Evolutionary conservation across 2,329 filamentous ascomycete genomes (phyloP).

Genomic region (Pestalotiopsis sp.): DNA sequence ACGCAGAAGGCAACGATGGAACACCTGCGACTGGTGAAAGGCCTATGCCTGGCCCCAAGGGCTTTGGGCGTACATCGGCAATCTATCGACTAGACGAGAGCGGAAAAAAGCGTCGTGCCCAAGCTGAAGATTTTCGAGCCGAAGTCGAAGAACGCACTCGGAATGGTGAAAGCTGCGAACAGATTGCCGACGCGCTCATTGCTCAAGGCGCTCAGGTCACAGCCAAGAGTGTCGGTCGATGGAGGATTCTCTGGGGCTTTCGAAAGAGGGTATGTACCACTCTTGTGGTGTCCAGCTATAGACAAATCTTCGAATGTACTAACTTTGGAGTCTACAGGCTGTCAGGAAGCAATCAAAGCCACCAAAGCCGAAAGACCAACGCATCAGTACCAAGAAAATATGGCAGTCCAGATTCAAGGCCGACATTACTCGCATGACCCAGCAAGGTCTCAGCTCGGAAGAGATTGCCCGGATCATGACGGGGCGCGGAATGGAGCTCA

Average conservation of each 20-base stretch:
- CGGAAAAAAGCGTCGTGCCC: slow-evolving; percentile 7
- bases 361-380: slow-evolving; percentile 17
- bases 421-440: slow-evolving; percentile 22
- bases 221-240: slow-evolving; percentile 22
- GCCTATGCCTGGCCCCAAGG: neutral
- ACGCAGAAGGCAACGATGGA: neutral
- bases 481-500: slow-evolving; percentile 21
- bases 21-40: neutral
- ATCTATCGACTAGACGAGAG: neutral
- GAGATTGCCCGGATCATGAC: slow-evolving; percentile 20
- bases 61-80: slow-evolving; percentile 8
- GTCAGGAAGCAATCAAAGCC: slow-evolving; percentile 20
- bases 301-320: neutral
- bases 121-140: slow-evolving; percentile 19
- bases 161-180: slow-evolving; percentile 23
- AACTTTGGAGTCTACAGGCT: slow-evolving; percentile 12
- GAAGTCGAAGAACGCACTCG: slow-evolving; percentile 20
- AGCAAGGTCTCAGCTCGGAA: slow-evolving; percentile 19
- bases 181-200: slow-evolving; percentile 21
- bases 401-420: slow-evolving; percentile 13
- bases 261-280: slow-evolving; percentile 18
- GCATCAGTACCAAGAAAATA: slow-evolving; percentile 8
- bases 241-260: slow-evolving; percentile 22
- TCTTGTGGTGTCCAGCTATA: neutral
- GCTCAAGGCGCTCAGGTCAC: slow-evolving; percentile 21